phyloP scores from a whole-genome alignment of 2,329 filamentous ascomycete species.

The Blumeriella jaapii region DNA sequence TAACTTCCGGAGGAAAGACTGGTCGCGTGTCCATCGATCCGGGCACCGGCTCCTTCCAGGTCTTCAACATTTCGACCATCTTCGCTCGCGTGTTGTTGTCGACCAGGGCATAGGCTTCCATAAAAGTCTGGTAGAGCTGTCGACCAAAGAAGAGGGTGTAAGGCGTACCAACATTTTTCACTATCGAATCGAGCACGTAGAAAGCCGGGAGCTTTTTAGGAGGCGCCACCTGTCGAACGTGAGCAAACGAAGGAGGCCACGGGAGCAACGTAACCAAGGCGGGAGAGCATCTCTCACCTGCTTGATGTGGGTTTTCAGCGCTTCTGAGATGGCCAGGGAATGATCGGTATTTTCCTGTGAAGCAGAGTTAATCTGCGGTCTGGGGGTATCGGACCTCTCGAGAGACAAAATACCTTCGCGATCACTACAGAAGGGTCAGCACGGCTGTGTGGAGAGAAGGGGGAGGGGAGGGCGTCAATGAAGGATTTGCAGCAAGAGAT shows the following conservation, averaged over 20 bases:
- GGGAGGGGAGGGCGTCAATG: too few relatives aligned
- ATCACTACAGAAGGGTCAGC: too few relatives aligned
- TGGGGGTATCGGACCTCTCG: not conserved
- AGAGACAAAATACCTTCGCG: not conserved
- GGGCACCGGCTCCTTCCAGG: conserved; percentile 94
- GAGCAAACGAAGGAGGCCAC: too few relatives aligned
- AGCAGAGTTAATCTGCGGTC: not conserved
- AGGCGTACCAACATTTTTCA: conserved; percentile 96
- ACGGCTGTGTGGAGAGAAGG: too few relatives aligned
- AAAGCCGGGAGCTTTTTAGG: conserved; percentile 87
- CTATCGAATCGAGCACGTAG: conserved; percentile 94
- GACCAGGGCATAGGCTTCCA: conserved; percentile 90
- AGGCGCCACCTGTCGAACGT: conserved; percentile 57
- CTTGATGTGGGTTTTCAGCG: conserved; percentile 85
- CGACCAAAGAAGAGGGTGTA: conserved; percentile 93
- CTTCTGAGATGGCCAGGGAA: conserved; percentile 83
- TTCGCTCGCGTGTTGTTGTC: conserved; percentile 73
- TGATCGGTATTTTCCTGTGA: conserved; percentile 79
- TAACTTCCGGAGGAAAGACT: conserved; percentile 80
- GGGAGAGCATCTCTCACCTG: conserved; percentile 52
- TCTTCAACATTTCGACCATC: conserved; percentile 94
- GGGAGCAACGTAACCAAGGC: too few relatives aligned
- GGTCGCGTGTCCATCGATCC: conserved; percentile 87
- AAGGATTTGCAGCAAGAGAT: not conserved
- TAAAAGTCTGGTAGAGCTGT: conserved; percentile 87